Conservation (phyloP, 768 basidiomycete genomes). For the Phanerodontia chrysosporium region DNA sequence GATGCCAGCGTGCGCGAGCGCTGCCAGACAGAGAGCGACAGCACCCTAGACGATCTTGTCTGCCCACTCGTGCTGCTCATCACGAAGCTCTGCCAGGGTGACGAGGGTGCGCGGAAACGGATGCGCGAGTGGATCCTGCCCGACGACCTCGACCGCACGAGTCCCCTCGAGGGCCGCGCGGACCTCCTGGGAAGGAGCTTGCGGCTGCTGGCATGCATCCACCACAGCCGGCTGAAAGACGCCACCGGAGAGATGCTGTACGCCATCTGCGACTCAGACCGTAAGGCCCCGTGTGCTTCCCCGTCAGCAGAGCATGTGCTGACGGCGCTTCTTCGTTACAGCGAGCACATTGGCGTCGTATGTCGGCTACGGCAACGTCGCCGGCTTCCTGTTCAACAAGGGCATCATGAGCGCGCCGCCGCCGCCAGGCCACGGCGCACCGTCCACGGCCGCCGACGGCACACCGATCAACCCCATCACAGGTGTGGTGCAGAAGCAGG, state of each 20-base stretch:
- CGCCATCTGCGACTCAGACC: constrained; percentile 75
- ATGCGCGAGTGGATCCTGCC: constrained; percentile 73
- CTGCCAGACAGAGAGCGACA: constrained; percentile 46
- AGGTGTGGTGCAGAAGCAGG: constrained; percentile 50
- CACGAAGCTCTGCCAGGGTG: constrained; percentile 62
- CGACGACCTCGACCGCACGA: constrained; percentile 72
- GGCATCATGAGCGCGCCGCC: constrained; percentile 70
- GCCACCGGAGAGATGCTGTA: constrained; percentile 85
- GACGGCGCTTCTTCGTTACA: constrained; percentile 19
- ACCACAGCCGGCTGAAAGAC: constrained; percentile 68
- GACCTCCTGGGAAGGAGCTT: constrained; percentile 78
- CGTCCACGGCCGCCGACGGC: constrained; percentile 32
- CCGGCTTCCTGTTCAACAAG: constrained; percentile 91
- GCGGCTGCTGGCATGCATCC: constrained; percentile 69
- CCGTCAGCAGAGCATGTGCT: background rate
- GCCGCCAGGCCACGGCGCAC: constrained; percentile 23
- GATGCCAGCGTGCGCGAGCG: constrained; percentile 54
- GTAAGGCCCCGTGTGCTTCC: constrained; percentile 30
- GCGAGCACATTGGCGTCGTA: constrained; percentile 71
- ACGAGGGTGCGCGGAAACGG: constrained; percentile 50
- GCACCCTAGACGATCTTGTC: constrained; percentile 71
- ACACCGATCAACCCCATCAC: constrained; percentile 80
- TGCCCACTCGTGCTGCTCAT: constrained; percentile 76
- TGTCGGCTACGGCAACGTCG: constrained; percentile 93
- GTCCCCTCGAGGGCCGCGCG: constrained; percentile 65